Evolutionary conservation across 2,329 filamentous ascomycete species (phyloP), one percentile per base, ranked within the genome.

Genomic region (Hypoxylon rubiginosum): DNA sequence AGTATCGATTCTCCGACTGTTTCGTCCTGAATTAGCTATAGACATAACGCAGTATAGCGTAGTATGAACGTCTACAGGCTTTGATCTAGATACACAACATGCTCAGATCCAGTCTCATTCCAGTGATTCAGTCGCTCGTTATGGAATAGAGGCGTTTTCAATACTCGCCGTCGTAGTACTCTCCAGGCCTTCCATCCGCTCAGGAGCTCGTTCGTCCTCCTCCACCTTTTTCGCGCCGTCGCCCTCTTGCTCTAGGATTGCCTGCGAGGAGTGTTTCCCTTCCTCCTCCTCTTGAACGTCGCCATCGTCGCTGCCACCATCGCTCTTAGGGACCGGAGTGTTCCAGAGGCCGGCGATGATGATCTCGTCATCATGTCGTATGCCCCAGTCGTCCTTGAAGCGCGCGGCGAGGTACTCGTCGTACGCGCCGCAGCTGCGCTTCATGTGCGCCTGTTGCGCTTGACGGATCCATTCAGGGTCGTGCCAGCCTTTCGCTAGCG

Each of bases 391-490:
- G 2, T 79, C 74, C 70, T 82, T 78, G 61, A 88, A 85, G 57
- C 81, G 81, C 2, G 75, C 71, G 9, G 79, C 74, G 30, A 86
- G 75, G 55, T 80, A 83, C 3, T 81, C 80, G 62, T 87, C 82
- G 64, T 86, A 88, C 1, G 83, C 78, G 4, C 86, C 86, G 0
- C 77, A 72, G 54, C 77, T 79, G 59, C 85, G 83, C 71, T 80
- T 78, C 58, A 81, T 78, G 65, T 87, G 84, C 0, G 86, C 86
- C 3, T 74, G 73, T 79, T 83, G 87, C 0, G 86, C 86, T 59
- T 83, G 79, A 15, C 73, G 76, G 7, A 89, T 80, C 86, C 86
- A 88, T 13, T 81, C 79, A 1, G 81, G 79, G 67, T 88, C 85
- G 62, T 87, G 84, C 34, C 80, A 81, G 3, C 86, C 86, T 36